A percentile compares a stretch with the other conserved stretches of the same genome.
Evolutionary conservation across 176 grass and related monocot species (phyloP).

Genomic region (Oryza meyeriana): DNA sequence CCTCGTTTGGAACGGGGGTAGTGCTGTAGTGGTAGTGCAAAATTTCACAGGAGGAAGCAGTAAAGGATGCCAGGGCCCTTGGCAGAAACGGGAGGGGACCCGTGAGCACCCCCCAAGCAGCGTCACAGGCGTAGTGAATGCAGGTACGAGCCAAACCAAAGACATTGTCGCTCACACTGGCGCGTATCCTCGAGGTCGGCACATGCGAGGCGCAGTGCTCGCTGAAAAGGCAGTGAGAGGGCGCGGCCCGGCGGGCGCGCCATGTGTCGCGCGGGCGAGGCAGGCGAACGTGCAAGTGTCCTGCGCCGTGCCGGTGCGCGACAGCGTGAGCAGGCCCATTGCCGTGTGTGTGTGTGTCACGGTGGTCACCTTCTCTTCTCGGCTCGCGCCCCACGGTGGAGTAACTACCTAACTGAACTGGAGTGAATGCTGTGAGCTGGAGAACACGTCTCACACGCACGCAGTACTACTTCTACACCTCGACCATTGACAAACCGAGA

Average conservation of each 20-base stretch:
- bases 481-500: neutral
- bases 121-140: neutral
- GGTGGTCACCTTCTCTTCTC: neutral
- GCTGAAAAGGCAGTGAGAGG: neutral
- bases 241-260: slow-evolving; percentile 1
- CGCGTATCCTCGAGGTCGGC: no score
- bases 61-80: neutral
- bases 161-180: neutral
- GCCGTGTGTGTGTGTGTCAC: neutral
- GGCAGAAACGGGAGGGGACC: neutral
- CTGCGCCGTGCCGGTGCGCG: neutral
- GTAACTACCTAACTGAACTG: neutral
- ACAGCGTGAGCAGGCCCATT: neutral
- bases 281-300: slow-evolving; percentile 32
- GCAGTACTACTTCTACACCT: no score
- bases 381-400: neutral
- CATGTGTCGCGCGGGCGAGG: slow-evolving; percentile 3
- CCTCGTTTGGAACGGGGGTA: neutral
- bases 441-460: neutral
- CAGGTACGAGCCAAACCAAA: neutral
- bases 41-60: neutral
- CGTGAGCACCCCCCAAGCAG: neutral
- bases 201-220: neutral
- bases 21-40: neutral
- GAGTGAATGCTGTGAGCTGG: slow-evolving; percentile 9